Evolutionary conservation across 108 stramenopile species (phyloP).

Genomic region (Pelagomonas calceolata): DNA sequence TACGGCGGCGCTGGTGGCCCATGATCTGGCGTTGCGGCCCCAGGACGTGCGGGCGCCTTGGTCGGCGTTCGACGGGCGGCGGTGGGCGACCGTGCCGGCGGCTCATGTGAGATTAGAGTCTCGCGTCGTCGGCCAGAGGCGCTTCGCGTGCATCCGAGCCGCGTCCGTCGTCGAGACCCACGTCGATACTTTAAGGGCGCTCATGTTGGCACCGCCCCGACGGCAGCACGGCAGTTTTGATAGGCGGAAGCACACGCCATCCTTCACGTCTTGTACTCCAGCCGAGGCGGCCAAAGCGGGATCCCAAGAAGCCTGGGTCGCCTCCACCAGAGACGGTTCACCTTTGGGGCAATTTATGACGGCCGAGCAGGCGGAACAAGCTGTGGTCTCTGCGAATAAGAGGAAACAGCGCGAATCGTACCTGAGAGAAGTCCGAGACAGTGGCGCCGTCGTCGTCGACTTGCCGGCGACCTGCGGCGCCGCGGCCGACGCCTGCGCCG

Average conservation of each 20-base stretch:
- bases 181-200: background rate
- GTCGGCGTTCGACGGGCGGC: background rate
- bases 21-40: background rate
- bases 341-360: background rate
- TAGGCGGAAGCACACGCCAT: background rate
- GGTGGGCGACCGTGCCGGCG: background rate
- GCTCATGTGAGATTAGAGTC: background rate
- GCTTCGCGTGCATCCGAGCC: background rate
- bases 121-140: background rate
- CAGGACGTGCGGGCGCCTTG: background rate
- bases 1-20: background rate
- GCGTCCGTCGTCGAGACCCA: background rate
- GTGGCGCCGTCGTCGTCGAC: background rate
- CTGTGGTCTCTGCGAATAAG: background rate
- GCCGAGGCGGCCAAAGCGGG: background rate
- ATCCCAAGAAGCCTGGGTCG: background rate
- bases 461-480: background rate
- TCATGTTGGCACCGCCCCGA: background rate
- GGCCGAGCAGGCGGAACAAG: background rate
- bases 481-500: background rate
- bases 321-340: background rate
- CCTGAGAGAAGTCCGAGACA: background rate
- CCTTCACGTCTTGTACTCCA: background rate
- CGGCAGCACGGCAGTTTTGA: background rate
- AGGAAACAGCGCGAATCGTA: background rate